Evolutionary conservation across 495 filamentous ascomycete genomes (phyloP).

Genomic region (Lophiostoma macrostomum): DNA sequence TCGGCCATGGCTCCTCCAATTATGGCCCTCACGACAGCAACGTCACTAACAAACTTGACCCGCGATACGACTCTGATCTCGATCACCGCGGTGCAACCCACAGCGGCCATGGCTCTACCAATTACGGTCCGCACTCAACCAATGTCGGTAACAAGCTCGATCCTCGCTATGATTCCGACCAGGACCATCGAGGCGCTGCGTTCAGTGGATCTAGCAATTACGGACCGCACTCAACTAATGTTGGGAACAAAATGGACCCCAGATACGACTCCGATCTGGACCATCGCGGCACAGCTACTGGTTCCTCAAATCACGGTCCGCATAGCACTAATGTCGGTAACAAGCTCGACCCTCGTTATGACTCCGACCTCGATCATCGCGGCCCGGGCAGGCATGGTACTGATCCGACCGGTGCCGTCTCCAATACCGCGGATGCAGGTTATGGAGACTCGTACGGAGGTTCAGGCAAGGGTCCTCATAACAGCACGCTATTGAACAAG

Average conservation of each 20-base stretch:
- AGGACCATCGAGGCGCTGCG: background rate
- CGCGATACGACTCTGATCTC: slow-evolving; percentile 5
- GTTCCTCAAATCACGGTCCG: slow-evolving; percentile 19
- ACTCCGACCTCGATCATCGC: slow-evolving; percentile 10
- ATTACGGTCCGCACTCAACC: slow-evolving; percentile 8
- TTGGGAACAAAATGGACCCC: slow-evolving; percentile 14
- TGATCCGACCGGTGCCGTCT: too few species aligned
- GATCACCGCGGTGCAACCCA: background rate
- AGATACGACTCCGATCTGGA: slow-evolving; percentile 10
- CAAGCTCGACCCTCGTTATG: slow-evolving; percentile 8
- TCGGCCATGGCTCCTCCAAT: slow-evolving; percentile 5
- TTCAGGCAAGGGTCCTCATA: too few species aligned
- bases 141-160: slow-evolving; percentile 20
- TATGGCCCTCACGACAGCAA: slow-evolving; percentile 16
- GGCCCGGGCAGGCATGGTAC: too few species aligned
- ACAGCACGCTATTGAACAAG: too few species aligned
- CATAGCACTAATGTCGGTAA: slow-evolving; percentile 16
- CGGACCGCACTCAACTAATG: slow-evolving; percentile 11
- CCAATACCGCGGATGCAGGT: too few species aligned
- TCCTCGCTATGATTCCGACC: slow-evolving; percentile 10
- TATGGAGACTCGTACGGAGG: too few species aligned
- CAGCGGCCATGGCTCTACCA: slow-evolving; percentile 4
- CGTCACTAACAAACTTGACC: slow-evolving; percentile 7
- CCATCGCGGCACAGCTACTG: background rate
- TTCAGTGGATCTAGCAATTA: slow-evolving; percentile 4